Base-by-base conservation (phyloP, 306 rosid species). In the Quercus robur region DNA sequence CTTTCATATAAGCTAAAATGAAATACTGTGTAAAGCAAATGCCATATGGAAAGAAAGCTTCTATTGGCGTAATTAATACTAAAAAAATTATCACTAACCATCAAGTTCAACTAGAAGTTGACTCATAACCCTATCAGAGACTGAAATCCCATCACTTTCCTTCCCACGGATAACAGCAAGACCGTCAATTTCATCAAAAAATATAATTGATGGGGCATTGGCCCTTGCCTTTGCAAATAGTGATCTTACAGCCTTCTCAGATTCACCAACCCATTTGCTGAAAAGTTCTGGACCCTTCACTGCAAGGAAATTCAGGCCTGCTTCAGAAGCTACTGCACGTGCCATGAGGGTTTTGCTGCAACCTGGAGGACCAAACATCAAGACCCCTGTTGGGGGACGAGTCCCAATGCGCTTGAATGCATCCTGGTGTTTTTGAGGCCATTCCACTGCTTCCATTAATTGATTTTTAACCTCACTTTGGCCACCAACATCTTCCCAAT, bases 241-340 rank as follows among this genome's bases (percentile, higher is more conserved):
- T 57, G 97, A 84, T 85, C 86, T 92, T 75, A 92, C 98, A 71
- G 94, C 99, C 88, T 94, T 93, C 95, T 94, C 97, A 73, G 98
- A 94, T 88, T 94, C 99, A 56, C 97, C 99, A 80, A 94, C 99
- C 99, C 99, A 94, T 86, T 94, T 94, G 79, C 97, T 91, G 85
- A 88, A 94, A 87, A 94, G 97, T 81, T 93, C 97, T 9, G 97
- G 99, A 85, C 99, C 99, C 89, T 93, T 94, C 35, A 94, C 97
- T 25, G 97, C 94, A 77, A 94, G 93, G 82, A 93, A 94, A 84
- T 94, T 94, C 74, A 93, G 83, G 33, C 91, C 90, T 41, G 97
- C 97, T 82, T 93, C 90, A 77, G 97, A 91, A 83, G 99, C 97
- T 80, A 94, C 95, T 51, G 99, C 97, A 30, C 97, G 92, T 86